Evolutionary conservation across 1,139 yeast genomes (phyloP), one percentile per base, ranked within the genome.

Genomic region (Petasospora rhodanensis): DNA sequence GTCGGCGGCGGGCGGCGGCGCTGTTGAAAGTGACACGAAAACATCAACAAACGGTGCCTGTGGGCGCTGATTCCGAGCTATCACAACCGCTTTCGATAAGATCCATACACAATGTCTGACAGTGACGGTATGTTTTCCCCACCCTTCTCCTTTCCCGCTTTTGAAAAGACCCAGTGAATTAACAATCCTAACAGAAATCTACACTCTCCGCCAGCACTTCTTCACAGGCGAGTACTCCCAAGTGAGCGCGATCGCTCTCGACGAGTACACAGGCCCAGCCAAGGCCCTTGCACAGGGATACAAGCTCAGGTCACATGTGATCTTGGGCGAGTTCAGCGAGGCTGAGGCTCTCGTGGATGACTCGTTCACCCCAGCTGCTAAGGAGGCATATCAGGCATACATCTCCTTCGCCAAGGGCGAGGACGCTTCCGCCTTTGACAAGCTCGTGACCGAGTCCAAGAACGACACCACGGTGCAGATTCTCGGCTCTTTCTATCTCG

Each of bases 151-250:
- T 18, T 18, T 18, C 9, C 19, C 19, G 7, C 8, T 9, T 18
- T 9, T 7, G 9, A 18, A 18, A 7, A 18, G 19, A 18, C 8
- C 23, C 13, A n/a, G 7, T 11, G 7, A 21, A 7, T 21, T 6
- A 21, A 4, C 26, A n/a, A n/a, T n/a, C n/a, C 9, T 7, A 14
- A 8, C 29, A 40, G 51, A 46, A 24, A 41, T 46, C 14, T 47
- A 33, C 39, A 34, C 43, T 5, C 31, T 47, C 17, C 47, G 42
- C 28, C 48, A 47, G 29, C 43, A 46, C 19, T 47, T 47, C 42
- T 47, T 46, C 37, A 43, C 49, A 2, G 51, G 47, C 7, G 45
- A 43, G 22, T 43, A 37, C 33, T 23, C 35, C 13, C 27, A 40
- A 26, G 50, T 43, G 11, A 18, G 41, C 14, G 6, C 24, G 4